Base-by-base conservation (phyloP, 192 early-diverging fungal species). In the Backusella tarrabulga region DNA sequence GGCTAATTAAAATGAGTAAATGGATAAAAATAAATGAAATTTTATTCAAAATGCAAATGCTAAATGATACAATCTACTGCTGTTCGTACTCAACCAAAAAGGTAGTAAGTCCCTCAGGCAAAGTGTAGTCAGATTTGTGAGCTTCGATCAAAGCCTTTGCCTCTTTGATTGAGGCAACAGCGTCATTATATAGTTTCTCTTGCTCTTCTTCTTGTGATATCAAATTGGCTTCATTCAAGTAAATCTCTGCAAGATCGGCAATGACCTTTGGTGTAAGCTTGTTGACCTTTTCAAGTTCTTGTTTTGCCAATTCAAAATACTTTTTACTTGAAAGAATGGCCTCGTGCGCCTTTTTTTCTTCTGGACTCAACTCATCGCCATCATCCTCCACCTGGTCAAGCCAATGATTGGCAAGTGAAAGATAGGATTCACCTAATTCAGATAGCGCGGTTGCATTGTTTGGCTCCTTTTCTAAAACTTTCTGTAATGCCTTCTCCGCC, bases 71-170 rank as follows among this genome's bases (percentile, higher is more conserved):
- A 50, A 21, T 54, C 67, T 63, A 26, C 12, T 63, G 12, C 23
- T 63, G 23, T 63, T 80, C 72, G 76, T 74, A 80, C 52, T 84
- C 79, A n/a, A 79, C 79, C 21, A 84, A 50, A 72, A 84, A 84
- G 26, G 21, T 68, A 21, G 54, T 77, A 8, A 84, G 63, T n/a
- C 73, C 83, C 34, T 80, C 83, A 34, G 83, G 83, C 54, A 84
- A 44, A 21, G 34, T 52, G 54, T 71, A 76, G 15, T 76, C 76
- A 21, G n/a, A 34, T 19, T 71, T 40, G 9, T 41, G 38, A 15
- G 46, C 46, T 4, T 71, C 52, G 12, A 60, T 73, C 29, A 74
- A 42, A 21, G 32, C 52, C 0, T 79, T 75, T 12, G 77, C 74
- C n/a, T 76, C 76, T 15, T 75, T 63, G 19, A 81, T 67, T 5